Base-by-base conservation (phyloP, 177 flowering plant species). In the Telopea speciosissima region DNA sequence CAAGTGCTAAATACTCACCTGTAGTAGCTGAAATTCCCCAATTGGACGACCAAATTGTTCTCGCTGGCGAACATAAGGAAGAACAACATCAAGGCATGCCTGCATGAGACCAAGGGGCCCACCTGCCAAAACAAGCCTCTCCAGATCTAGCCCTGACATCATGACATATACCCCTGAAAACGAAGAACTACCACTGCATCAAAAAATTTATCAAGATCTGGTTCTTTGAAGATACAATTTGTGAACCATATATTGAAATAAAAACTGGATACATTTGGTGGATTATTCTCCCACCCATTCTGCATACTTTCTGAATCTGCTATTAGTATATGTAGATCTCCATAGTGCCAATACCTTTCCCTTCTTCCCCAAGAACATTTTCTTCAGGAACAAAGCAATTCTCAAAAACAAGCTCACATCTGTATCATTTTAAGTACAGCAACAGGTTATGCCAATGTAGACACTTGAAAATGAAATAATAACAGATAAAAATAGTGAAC, bases 51-150 rank as follows among this genome's bases (percentile, higher is more conserved):
- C 98, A 88, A 93, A 93, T 76, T 93, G 99, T 74, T 88, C 95
- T 72, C 99, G 67, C 72, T 96, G 92, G 24, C 83, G 84, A 73
- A 96, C 81, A 72, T 96, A 93, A 61, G 99, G 98, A 83, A 96
- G 89, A 72, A 87, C 97, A 67, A 69, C 83, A 81, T 96, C 99
- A 75, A 96, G 87, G 79, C 97, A 93, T 72, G 99, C 95, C 74
- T 93, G 98, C 99, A 96, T 96, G n/a, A 93, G 83, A 56, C 99
- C 99, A 72, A 96, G 79, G 16, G 99, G 99, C 10, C 96, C 99
- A 71, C 86, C 89, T 13, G 99, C 90, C 72, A 96, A 79, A 79
- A 96, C 99, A 83, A 96, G 93, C 83, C 99, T 85, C 84, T 96
- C 99, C 84, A 93, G 76, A 84, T 96, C 99, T 61, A 96, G 78